A percentile compares a stretch with the other conserved stretches of the same genome.
Conservation (phyloP, 192 early-diverging fungal genomes). For the Coemansia sp. region DNA sequence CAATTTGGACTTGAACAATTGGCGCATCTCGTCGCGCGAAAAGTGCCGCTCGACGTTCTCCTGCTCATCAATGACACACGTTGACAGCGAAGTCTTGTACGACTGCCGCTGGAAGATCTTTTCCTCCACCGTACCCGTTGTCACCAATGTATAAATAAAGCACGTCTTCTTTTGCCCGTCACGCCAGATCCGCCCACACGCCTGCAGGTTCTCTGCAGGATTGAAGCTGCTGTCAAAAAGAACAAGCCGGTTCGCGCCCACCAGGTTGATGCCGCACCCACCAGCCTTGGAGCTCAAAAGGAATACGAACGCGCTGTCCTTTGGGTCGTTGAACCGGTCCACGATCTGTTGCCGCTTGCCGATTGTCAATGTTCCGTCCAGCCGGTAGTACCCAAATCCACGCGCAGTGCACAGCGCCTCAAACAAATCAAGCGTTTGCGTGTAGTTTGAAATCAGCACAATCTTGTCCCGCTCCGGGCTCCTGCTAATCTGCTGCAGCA, state of each 20-base stretch:
- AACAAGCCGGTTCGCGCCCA: slow-evolving; percentile 95
- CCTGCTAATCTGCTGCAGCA: slow-evolving; percentile 69
- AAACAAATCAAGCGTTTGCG: slow-evolving; percentile 94
- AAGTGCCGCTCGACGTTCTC: slow-evolving; percentile 93
- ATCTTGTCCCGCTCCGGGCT: slow-evolving; percentile 84
- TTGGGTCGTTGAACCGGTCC: slow-evolving; percentile 93
- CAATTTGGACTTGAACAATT: slow-evolving; percentile 83
- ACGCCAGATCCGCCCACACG: slow-evolving; percentile 86
- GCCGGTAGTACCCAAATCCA: slow-evolving; percentile 71
- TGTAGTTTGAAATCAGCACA: slow-evolving; percentile 98
- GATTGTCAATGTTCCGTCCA: slow-evolving; percentile 92
- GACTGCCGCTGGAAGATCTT: slow-evolving; percentile 97
- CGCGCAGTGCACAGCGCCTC: slow-evolving; percentile 79
- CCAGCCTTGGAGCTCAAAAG: slow-evolving; percentile 96
- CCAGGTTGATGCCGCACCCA: slow-evolving; percentile 97
- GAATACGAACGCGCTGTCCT: slow-evolving; percentile 85
- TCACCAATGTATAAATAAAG: slow-evolving; percentile 97
- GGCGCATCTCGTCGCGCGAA: slow-evolving; percentile 79
- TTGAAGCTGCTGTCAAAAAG: slow-evolving; percentile 91
- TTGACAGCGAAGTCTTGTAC: slow-evolving; percentile 80
- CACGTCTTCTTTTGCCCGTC: slow-evolving; percentile 82
- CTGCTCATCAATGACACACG: slow-evolving; percentile 94
- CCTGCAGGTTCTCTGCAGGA: slow-evolving; percentile 95
- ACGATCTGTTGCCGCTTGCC: slow-evolving; percentile 93
- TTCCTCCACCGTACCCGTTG: slow-evolving; percentile 97